Percentiles rank a stretch among this genome's conserved stretches.
phyloP scores from a whole-genome alignment of 495 filamentous ascomycete species.

The Hypomontagnella submonticulosa region DNA sequence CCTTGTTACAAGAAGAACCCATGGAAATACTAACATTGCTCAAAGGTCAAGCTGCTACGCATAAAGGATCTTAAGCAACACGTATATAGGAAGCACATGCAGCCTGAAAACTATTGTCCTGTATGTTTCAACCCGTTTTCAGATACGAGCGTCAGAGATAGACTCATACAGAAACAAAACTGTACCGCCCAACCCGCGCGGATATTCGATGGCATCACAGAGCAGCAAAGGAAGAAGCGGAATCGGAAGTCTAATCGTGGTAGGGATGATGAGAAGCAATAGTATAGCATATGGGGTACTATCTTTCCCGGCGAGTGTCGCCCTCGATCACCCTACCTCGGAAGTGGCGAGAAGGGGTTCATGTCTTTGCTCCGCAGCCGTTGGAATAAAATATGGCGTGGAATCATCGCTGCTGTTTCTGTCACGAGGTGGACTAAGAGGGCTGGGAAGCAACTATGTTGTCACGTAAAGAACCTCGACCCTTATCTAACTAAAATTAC shows the following conservation, averaged over 20 bases:
- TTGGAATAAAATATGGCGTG: slow-evolving; percentile 4
- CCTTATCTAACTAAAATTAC: too few relatives aligned
- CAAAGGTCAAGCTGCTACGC: slow-evolving; percentile 27
- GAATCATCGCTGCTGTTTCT: slow-evolving; percentile 1
- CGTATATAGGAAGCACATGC: slow-evolving; percentile 29
- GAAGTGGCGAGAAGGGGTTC: slow-evolving; percentile 14
- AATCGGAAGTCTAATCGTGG: slow-evolving; percentile 27
- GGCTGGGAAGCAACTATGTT: too few relatives aligned
- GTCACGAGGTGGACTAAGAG: too few relatives aligned
- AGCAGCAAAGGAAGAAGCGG: slow-evolving; percentile 27
- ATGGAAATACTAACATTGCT: slow-evolving; percentile 21
- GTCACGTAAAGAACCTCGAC: too few relatives aligned
- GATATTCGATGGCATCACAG: slow-evolving; percentile 28
- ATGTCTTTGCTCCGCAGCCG: slow-evolving; percentile 23
- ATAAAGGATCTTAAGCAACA: slow-evolving; percentile 44
- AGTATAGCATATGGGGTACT: slow-evolving; percentile 29
- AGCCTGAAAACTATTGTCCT: slow-evolving; percentile 35
- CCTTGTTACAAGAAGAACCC: slow-evolving; percentile 33
- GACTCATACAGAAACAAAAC: slow-evolving; percentile 9
- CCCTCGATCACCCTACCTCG: slow-evolving; percentile 32
- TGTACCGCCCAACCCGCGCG: slow-evolving; percentile 6
- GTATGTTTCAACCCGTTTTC: slow-evolving; percentile 22
- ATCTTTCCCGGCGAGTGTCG: slow-evolving; percentile 22
- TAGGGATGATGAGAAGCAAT: slow-evolving; percentile 24
- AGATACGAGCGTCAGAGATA: slow-evolving; percentile 17